phyloP scores from a whole-genome alignment of 1,284 basidiomycete genomes.

The Ceratorhiza oryzae-sativae region DNA sequence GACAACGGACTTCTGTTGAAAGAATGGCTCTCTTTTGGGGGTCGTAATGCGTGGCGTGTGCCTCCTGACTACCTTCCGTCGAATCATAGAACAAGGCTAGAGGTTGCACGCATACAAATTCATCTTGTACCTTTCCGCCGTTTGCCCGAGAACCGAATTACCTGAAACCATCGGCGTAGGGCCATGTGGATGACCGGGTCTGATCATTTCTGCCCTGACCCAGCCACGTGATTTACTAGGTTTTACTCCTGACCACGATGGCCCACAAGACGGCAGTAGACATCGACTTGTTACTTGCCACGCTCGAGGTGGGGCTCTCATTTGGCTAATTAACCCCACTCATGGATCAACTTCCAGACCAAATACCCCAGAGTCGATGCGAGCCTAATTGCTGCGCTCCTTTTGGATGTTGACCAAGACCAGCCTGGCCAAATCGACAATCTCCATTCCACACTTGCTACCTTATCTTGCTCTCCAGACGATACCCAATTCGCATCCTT shows the following conservation, averaged over 20 bases:
- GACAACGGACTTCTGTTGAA: neutral
- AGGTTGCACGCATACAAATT: too few species aligned
- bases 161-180: too few species aligned
- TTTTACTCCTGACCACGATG: slow-evolving; percentile 25
- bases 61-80: neutral
- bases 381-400: slow-evolving; percentile 25
- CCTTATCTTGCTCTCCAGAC: slow-evolving; percentile 2
- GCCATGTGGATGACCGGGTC: too few species aligned
- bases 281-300: neutral
- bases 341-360: slow-evolving; percentile 7
- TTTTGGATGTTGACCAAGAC: slow-evolving; percentile 7
- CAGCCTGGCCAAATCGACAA: neutral
- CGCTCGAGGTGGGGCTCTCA: neutral
- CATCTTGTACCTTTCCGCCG: too few species aligned
- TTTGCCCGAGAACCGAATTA: too few species aligned
- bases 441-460: slow-evolving; percentile 6
- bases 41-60: neutral
- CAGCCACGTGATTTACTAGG: slow-evolving; percentile 25
- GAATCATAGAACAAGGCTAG: slow-evolving; percentile 15
- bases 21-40: neutral
- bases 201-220: neutral
- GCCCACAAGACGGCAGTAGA: neutral
- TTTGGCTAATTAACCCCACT: neutral
- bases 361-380: slow-evolving; percentile 24
- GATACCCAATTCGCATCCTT: slow-evolving; percentile 2